Evolutionary conservation across 371 early-diverging fungal species (phyloP), one percentile per base, ranked within the genome.

Genomic region (Mortierella sp.): DNA sequence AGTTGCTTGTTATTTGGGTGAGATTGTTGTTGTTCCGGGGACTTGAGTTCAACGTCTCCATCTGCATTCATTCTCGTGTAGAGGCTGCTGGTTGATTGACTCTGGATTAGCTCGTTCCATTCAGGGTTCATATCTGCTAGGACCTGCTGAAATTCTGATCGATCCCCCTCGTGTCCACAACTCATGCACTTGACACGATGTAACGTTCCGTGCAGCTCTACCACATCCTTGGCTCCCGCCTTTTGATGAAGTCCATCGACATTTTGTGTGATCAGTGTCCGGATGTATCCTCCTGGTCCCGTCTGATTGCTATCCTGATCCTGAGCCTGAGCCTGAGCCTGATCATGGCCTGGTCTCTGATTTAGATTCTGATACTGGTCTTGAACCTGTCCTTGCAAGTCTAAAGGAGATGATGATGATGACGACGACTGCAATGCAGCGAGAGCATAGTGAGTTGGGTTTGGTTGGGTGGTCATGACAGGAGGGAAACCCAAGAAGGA

Each of bases 151-250:
- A 94, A 96, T 9, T 72, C 78, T 1, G 83, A 75, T 26, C 97
- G 87, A 28, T 83, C 76, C 2, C 86, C 75, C 5, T 73, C 71
- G 26, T 89, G 81, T 0, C 85, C 83, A 77, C 98, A 97, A 9
- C 74, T 76, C 65, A 93, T 78, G 74, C 98, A 97, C 40, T 87
- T 85, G 30, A 97, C 96, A 30, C 83, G 65, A 59, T 88, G 86
- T 51, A 97, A 85, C 9, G 94, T 89, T 5, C 98, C 98, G 70
- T 97, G 98, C 9, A 97, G 83, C 77, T 97, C 97, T n/a, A 93
- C 62, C 5, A 94, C 86, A 40, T 84, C 72, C 3, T 74, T 79
- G 24, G 90, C 75, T 32, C 90, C 90, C 4, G 92, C 93, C 54
- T 84, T 83, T 30, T 87, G 78, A 66, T 97, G 96, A 68, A 97